Base-by-base conservation (phyloP, 352 stramenopile genomes). In the Globisporangium paroecandrum region DNA sequence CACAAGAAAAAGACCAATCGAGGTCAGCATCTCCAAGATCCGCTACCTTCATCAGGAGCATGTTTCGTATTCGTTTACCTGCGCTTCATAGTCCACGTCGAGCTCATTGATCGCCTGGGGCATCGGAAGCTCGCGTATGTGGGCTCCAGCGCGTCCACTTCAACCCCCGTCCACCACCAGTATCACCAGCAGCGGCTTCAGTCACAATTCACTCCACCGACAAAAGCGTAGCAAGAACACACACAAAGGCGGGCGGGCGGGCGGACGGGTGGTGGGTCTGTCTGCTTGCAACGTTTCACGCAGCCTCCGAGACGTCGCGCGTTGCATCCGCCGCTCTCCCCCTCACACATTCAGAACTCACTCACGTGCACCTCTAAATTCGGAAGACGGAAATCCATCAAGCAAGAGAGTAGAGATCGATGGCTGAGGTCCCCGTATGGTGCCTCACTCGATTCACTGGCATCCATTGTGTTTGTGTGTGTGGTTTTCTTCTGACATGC, bases 51-150 rank as follows among this genome's bases (percentile, higher is more conserved):
- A 0, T 0, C 38, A 46, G 38, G 13, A 20, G 12, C 1, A 13
- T 3, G 4, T 24, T 41, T 38, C 15, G 2, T 15, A 15, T 9
- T 15, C 24, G 46, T 24, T 64, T 32, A 90, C 83, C 83, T 90
- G 83, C 9, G 80, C 79, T 57, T 91, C 82, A 51, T 82, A 89
- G 72, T 89, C 76, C 46, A 89, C 83, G 67, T 90, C 80, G 61
- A 81, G 59, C 70, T 90, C 81, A 51, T 89, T 84, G 73, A 91
- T 86, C 57, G 80, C 74, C 70, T 75, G 74, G 24, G 80, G 77
- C 81, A 90, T 89, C 53, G 49, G 29, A 62, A 58, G 38, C 41
- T 47, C 46, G 59, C 15, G 41, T 41, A 24, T 24, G 18, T 51
- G 43, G 4, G 18, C 13, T 47, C 41, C 41, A 47, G 41, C 7